Base-by-base conservation (phyloP, 208 protist species). In the Trichomonas vaginalis region DNA sequence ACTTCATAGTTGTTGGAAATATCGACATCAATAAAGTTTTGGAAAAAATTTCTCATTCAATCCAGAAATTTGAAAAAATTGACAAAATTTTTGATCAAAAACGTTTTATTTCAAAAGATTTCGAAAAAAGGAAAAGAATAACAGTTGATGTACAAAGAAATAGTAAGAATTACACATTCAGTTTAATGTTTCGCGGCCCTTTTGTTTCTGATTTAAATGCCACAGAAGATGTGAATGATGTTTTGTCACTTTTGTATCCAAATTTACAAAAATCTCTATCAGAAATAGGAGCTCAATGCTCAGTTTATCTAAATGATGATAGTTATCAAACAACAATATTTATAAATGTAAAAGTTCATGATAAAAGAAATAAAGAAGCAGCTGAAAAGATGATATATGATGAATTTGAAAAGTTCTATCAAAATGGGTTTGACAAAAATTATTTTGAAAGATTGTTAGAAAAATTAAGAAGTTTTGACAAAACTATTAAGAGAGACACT, bases 361-460 rank as follows among this genome's bases (percentile, higher is more conserved):
- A 12, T 17, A 3, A 32, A 27, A 46, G 35, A 48, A 51, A 95
- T 95, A 10, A 45, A 47, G 96, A 96, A 37, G n/a, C 12, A 9
- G 96, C 95, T 35, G 2, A 21, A 40, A 39, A 62, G 8, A 6
- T 80, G 0, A 95, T 96, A 35, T 17, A 45, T 27, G 39, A 46
- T 23, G 95, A 87, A 17, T 39, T 96, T 27, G 15, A 79, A 47
- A 51, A 10, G 23, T 3, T 46, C 6, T 47, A 62, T n/a, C 10
- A 82, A 35, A 37, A 87, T 49, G 80, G 86, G 0, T 95, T 96
- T 46, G 45, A 86, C 42, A 46, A 47, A 51, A 27, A 95, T 9
- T 35, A 90, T n/a, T 35, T 95, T 32, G 88, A 96, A 12, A 90
- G 46, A 46, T 12, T 95, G 0, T 40, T 96, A 1, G 88, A 96